Percentiles rank a stretch among this genome's conserved stretches.
Evolutionary conservation across 345 rosid genomes (phyloP).

Genomic region (Lumnitzera racemosa): DNA sequence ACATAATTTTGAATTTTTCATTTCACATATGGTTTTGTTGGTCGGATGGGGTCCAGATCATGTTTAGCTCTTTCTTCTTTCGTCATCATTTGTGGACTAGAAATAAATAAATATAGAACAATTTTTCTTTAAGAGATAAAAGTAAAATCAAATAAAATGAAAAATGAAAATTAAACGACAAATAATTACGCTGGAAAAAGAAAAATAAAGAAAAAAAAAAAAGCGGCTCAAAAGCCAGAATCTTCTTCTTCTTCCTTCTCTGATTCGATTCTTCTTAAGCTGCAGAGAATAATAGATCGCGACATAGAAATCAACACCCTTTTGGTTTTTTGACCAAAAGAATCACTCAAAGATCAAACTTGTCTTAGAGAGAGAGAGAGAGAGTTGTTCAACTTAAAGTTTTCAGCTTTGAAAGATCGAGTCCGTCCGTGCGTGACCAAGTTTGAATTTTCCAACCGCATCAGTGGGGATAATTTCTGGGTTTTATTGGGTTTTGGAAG

Average conservation of each 20-base stretch:
- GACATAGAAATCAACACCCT: not conserved
- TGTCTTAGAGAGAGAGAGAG: no score
- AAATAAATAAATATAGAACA: no score
- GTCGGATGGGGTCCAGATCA: no score
- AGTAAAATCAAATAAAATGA: not conserved
- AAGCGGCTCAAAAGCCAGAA: constrained; percentile 4
- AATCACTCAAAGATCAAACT: not conserved
- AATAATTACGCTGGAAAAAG: not conserved
- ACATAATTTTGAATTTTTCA: no score
- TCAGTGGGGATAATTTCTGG: not conserved
- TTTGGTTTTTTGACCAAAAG: not conserved
- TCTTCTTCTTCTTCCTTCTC: not conserved
- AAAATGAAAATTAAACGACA: not conserved
- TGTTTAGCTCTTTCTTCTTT: no score
- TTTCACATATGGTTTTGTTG: no score
- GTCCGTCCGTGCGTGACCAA: not conserved
- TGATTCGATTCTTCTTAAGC: not conserved
- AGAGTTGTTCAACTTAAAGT: no score
- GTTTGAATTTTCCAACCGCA: not conserved
- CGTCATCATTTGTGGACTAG: no score
- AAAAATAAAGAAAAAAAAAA: not conserved
- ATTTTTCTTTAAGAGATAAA: not conserved
- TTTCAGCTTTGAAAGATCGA: no score
- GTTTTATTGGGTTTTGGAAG: constrained; percentile 2
- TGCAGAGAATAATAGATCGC: not conserved